Percentiles rank a stretch among this genome's conserved stretches.
Conservation (phyloP, 352 stramenopile genomes). For the Pythium rishiriense region DNA sequence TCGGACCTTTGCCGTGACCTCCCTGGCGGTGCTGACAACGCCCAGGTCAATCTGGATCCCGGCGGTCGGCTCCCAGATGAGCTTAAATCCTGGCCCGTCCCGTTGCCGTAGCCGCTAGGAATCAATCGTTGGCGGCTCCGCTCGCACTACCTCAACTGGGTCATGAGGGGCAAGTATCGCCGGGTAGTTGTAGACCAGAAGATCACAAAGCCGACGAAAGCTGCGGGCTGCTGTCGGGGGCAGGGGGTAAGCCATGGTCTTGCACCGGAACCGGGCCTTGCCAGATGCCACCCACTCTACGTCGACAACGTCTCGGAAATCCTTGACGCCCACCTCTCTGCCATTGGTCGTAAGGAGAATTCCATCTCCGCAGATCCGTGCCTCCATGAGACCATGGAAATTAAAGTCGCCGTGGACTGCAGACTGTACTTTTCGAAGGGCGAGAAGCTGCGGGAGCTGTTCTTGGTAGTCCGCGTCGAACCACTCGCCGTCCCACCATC, state of each 20-base stretch:
- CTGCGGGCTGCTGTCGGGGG: background rate
- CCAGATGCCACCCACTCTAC: background rate
- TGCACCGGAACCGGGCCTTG: background rate
- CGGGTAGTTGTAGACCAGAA: slow-evolving; percentile 5
- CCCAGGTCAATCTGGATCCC: background rate
- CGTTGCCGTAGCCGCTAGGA: background rate
- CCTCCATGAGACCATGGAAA: slow-evolving; percentile 6
- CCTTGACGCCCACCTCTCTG: background rate
- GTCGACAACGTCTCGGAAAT: background rate
- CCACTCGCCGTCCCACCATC: background rate
- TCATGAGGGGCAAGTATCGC: background rate
- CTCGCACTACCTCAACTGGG: background rate
- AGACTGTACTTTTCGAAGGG: background rate
- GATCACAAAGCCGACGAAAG: slow-evolving; percentile 3
- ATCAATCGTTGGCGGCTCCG: background rate
- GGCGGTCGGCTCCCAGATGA: background rate
- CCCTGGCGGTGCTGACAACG: background rate
- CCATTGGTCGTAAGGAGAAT: background rate
- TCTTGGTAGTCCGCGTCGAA: background rate
- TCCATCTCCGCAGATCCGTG: background rate
- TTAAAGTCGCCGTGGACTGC: slow-evolving; percentile 1
- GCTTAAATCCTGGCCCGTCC: background rate
- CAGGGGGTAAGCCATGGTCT: background rate
- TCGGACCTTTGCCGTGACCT: background rate
- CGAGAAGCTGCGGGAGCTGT: background rate